These are phyloP conservation scores for Arthrocladium fulminans DNA, from an alignment of 2,329 filamentous ascomycete species.

Conservation along the genomic window DNA sequence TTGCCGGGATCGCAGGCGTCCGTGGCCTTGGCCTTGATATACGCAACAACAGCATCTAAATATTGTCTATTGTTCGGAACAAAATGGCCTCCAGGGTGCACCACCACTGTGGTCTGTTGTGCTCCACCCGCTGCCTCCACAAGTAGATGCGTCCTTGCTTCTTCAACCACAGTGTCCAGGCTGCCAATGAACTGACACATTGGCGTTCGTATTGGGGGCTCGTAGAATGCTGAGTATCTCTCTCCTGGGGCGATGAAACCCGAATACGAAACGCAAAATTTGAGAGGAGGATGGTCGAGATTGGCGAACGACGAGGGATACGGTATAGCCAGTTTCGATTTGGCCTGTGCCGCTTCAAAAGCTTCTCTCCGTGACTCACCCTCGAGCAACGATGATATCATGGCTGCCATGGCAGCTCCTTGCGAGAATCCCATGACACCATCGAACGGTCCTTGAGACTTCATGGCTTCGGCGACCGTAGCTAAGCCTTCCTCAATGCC, in stretches of 20 bases:
- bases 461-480: conserved; percentile 53
- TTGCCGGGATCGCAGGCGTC: conserved; percentile 16
- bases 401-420: conserved; percentile 61
- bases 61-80: conserved; percentile 76
- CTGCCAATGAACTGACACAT: conserved; percentile 74
- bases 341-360: conserved; percentile 24
- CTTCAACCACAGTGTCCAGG: conserved; percentile 80
- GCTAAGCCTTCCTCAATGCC: conserved; percentile 61
- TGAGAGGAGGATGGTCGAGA: conserved; percentile 46
- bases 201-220: conserved; percentile 66
- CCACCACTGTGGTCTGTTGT: conserved; percentile 48
- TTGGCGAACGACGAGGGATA: conserved; percentile 45
- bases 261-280: conserved; percentile 67
- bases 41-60: conserved; percentile 64
- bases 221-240: conserved; percentile 60
- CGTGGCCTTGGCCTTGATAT: conserved; percentile 49
- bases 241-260: conserved; percentile 61
- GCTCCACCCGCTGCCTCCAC: conserved; percentile 54
- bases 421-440: conserved; percentile 77
- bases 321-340: conserved; percentile 29
- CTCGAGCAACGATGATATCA: conserved; percentile 67
- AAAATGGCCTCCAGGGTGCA: conserved; percentile 85
- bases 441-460: conserved; percentile 59
- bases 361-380: conserved; percentile 33
- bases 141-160: conserved; percentile 58